phyloP scores from a whole-genome alignment of 257 asterid genomes.

The Solanum chaucha region DNA sequence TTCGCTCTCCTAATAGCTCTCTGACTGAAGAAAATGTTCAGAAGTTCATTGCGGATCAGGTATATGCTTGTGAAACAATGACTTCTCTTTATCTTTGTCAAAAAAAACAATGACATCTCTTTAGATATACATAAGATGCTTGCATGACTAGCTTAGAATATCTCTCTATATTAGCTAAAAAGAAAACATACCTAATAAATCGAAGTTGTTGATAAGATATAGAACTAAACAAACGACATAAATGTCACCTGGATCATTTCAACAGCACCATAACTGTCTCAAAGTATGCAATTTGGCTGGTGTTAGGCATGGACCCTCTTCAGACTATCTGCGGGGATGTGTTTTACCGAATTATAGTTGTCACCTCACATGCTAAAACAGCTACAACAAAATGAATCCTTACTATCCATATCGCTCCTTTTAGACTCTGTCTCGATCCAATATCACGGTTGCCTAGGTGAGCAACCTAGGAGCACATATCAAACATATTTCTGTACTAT shows the following conservation, averaged over 20 bases:
- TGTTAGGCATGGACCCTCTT: not conserved
- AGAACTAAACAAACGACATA: not conserved
- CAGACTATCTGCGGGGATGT: not conserved
- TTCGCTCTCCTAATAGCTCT: slow-evolving; percentile 75
- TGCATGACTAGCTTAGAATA: not conserved
- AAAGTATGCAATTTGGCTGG: not conserved
- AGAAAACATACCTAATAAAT: not conserved
- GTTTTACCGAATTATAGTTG: not conserved
- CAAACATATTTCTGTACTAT: not conserved
- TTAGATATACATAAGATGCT: not conserved
- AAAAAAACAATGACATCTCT: not conserved
- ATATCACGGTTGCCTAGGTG: not conserved
- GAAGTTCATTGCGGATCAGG: slow-evolving; percentile 87
- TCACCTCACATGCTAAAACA: not conserved
- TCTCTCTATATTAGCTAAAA: not conserved
- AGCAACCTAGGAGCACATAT: not conserved
- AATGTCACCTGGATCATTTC: not conserved
- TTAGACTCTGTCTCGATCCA: not conserved
- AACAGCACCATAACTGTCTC: not conserved
- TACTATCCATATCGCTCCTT: not conserved
- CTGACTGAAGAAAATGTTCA: slow-evolving; percentile 74
- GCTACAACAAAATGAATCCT: not conserved
- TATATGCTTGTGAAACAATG: slow-evolving; percentile 17
- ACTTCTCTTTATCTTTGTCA: not conserved
- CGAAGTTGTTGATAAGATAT: not conserved